Conservation (phyloP, 1,139 yeast species). For the Insectozyma bohioensis region DNA sequence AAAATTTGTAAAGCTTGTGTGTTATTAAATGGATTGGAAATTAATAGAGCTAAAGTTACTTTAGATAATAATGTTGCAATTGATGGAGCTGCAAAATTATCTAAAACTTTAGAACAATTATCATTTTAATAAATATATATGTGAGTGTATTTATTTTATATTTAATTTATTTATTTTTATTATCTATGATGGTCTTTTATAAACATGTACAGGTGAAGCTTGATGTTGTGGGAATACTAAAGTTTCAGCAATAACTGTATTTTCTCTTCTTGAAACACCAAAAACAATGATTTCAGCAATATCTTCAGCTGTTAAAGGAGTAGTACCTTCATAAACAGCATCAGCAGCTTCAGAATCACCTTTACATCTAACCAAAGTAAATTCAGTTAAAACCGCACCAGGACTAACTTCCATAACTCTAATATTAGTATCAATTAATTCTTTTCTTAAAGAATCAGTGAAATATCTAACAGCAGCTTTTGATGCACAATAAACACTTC, state of each 20-base stretch:
- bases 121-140: constrained; percentile 42
- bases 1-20: constrained; percentile 91
- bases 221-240: constrained; percentile 51
- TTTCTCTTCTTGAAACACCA: constrained; percentile 47
- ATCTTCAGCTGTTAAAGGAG: constrained; percentile 47
- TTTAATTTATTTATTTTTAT: not conserved
- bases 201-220: constrained; percentile 51
- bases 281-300: constrained; percentile 52
- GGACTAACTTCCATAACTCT: constrained; percentile 52
- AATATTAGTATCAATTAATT: constrained; percentile 43
- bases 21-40: constrained; percentile 79
- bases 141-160: not conserved
- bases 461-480: constrained; percentile 50
- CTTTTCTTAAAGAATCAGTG: constrained; percentile 48
- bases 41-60: constrained; percentile 61
- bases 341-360: constrained; percentile 45
- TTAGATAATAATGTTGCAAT: constrained; percentile 50
- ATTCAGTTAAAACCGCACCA: constrained; percentile 54
- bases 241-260: constrained; percentile 52
- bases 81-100: constrained; percentile 69
- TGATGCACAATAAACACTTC: constrained; percentile 51
- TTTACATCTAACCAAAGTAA: constrained; percentile 45
- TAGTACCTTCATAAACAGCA: constrained; percentile 45
- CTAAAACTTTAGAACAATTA: constrained; percentile 64
- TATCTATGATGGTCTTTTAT: constrained; percentile 3